These are phyloP conservation scores for Sinapis alba DNA, from an alignment of 441 rosid genomes.

Conservation along the genomic window DNA sequence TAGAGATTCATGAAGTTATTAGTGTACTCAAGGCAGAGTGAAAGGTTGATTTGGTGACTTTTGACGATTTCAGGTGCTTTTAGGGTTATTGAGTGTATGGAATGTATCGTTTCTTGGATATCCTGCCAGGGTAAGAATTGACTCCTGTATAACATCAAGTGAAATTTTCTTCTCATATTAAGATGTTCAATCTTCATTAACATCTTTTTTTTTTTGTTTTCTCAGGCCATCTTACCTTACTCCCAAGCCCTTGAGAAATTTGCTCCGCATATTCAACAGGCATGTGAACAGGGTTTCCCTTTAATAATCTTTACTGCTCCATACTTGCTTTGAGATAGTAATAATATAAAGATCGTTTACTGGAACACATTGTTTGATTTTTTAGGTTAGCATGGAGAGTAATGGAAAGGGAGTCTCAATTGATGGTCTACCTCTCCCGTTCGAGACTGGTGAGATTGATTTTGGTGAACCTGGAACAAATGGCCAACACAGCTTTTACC, in stretches of 20 bases:
- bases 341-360: not conserved
- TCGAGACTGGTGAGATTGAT: conserved; percentile 94
- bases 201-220: conserved; percentile 21
- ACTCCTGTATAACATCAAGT: conserved; percentile 20
- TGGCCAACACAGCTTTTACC: conserved; percentile 99
- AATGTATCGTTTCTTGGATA: conserved; percentile 94
- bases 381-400: conserved; percentile 99
- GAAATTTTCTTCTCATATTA: conserved; percentile 3
- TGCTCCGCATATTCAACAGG: conserved; percentile 99
- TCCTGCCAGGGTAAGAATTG: conserved; percentile 80
- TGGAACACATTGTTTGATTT: conserved; percentile 10
- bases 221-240: conserved; percentile 93
- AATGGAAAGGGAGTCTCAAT: conserved; percentile 98
- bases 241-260: conserved; percentile 93
- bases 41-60: conserved; percentile 24
- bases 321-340: not conserved
- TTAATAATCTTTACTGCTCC: not conserved
- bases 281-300: conserved; percentile 35
- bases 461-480: conserved; percentile 99
- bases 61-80: conserved; percentile 63
- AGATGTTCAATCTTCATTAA: not conserved
- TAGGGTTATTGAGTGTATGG: conserved; percentile 93
- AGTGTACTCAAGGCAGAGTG: not conserved
- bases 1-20: not conserved
- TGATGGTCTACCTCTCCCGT: conserved; percentile 83